phyloP scores from a whole-genome alignment of 495 filamentous ascomycete species.

The Articulospora tetracladia region DNA sequence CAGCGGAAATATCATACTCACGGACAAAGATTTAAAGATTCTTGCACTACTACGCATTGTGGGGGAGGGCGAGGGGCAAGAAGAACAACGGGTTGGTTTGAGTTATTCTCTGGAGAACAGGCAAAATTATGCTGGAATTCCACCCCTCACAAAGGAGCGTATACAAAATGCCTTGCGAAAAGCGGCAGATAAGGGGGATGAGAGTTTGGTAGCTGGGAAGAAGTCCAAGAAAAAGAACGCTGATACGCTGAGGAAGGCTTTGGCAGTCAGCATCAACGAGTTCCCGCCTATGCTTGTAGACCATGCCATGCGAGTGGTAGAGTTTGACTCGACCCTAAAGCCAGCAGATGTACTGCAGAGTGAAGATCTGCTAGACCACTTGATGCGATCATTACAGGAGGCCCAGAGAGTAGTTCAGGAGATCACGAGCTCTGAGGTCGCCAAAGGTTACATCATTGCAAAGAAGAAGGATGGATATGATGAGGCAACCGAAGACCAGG shows the following conservation, averaged over 20 bases:
- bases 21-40: slow-evolving; percentile 74
- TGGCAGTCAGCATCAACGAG: slow-evolving; percentile 80
- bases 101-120: slow-evolving; percentile 77
- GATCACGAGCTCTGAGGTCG: slow-evolving; percentile 52
- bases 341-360: slow-evolving; percentile 65
- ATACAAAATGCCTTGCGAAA: slow-evolving; percentile 65
- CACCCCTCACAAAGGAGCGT: slow-evolving; percentile 67
- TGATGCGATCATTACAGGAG: slow-evolving; percentile 62
- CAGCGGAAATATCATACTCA: slow-evolving; percentile 89
- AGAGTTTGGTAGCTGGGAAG: slow-evolving; percentile 43
- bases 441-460: slow-evolving; percentile 85
- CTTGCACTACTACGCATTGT: slow-evolving; percentile 80
- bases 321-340: slow-evolving; percentile 61
- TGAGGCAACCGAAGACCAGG: slow-evolving; percentile 34
- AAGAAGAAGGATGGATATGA: slow-evolving; percentile 40
- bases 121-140: slow-evolving; percentile 75
- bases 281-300: slow-evolving; percentile 84
- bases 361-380: slow-evolving; percentile 55
- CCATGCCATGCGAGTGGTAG: slow-evolving; percentile 67
- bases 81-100: slow-evolving; percentile 71
- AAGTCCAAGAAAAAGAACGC: slow-evolving; percentile 71
- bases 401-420: slow-evolving; percentile 59
- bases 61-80: slow-evolving; percentile 63
- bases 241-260: slow-evolving; percentile 70
- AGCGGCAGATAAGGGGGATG: slow-evolving; percentile 50